Evolutionary conservation across 2,329 filamentous ascomycete species (phyloP).

Genomic region (Penicillium concentricum): DNA sequence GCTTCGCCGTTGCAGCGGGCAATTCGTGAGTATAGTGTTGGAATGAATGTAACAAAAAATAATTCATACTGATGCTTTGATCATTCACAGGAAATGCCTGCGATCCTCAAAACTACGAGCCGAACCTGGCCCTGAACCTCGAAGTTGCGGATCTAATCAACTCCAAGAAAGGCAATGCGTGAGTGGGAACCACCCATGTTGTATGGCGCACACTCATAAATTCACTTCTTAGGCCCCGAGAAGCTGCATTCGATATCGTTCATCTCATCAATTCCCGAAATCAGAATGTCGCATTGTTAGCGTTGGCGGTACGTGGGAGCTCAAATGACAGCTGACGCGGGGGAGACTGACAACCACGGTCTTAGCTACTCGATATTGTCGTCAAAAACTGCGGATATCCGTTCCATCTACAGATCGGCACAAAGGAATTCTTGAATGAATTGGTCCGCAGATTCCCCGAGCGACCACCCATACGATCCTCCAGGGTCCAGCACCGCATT

Average conservation of each 20-base stretch:
- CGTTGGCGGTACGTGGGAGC: slow-evolving; percentile 61
- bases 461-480: slow-evolving; percentile 79
- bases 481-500: slow-evolving; percentile 86
- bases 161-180: slow-evolving; percentile 90
- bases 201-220: slow-evolving; percentile 25
- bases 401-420: slow-evolving; percentile 97
- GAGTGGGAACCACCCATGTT: slow-evolving; percentile 32
- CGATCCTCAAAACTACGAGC: slow-evolving; percentile 96
- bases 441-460: slow-evolving; percentile 94
- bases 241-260: slow-evolving; percentile 90
- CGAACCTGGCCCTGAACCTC: slow-evolving; percentile 91
- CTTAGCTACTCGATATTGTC: slow-evolving; percentile 86
- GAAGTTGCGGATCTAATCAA: slow-evolving; percentile 97
- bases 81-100: slow-evolving; percentile 72
- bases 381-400: slow-evolving; percentile 99
- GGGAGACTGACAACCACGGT: slow-evolving; percentile 11
- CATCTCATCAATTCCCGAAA: slow-evolving; percentile 96
- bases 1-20: slow-evolving; percentile 90
- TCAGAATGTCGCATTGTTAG: slow-evolving; percentile 87
- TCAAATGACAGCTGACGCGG: slow-evolving; percentile 13
- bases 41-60: neutral
- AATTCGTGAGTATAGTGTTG: slow-evolving; percentile 59
- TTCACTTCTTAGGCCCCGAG: slow-evolving; percentile 63
- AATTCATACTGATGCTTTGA: slow-evolving; percentile 15
- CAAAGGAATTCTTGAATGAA: slow-evolving; percentile 98